These are phyloP conservation scores for Ogataea paraovalis DNA, from an alignment of 805 yeast species.

Conservation along the genomic window DNA sequence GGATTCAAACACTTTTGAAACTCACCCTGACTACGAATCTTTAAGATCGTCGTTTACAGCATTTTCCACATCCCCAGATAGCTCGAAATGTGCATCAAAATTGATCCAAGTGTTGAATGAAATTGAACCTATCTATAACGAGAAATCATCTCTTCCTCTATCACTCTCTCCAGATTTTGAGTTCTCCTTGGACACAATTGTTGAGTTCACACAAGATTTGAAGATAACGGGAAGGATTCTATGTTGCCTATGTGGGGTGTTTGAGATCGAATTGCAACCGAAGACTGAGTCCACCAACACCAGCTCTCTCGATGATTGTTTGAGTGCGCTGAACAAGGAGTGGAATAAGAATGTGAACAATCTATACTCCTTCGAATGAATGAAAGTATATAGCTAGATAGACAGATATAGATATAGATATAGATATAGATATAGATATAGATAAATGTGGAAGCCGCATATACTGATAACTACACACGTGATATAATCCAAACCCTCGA, in stretches of 20 bases:
- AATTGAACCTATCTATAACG: slow-evolving; percentile 14
- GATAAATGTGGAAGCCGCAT: no score
- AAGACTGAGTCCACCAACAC: not conserved
- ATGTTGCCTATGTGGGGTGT: slow-evolving; percentile 32
- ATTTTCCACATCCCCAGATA: not conserved
- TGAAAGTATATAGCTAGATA: not conserved
- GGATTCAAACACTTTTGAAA: slow-evolving; percentile 4
- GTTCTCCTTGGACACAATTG: slow-evolving; percentile 19
- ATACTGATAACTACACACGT: not conserved
- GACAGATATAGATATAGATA: not conserved
- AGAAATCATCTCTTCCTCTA: slow-evolving; percentile 4
- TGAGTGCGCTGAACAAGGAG: slow-evolving; percentile 12
- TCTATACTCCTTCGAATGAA: slow-evolving; percentile 33
- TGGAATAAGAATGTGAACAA: slow-evolving; percentile 29
- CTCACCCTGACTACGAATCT: not conserved
- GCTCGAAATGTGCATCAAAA: not conserved
- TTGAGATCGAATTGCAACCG: slow-evolving; percentile 19
- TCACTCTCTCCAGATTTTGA: not conserved
- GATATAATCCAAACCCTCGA: not conserved
- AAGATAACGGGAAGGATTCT: slow-evolving; percentile 33
- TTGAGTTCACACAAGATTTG: slow-evolving; percentile 22
- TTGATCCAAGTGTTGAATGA: slow-evolving; percentile 11
- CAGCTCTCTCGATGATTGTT: slow-evolving; percentile 6
- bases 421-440: no score
- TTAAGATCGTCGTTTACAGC: not conserved